Evolutionary conservation across 352 stramenopile genomes (phyloP), one percentile per base, ranked within the genome.

Genomic region (Phytophthora quininea): DNA sequence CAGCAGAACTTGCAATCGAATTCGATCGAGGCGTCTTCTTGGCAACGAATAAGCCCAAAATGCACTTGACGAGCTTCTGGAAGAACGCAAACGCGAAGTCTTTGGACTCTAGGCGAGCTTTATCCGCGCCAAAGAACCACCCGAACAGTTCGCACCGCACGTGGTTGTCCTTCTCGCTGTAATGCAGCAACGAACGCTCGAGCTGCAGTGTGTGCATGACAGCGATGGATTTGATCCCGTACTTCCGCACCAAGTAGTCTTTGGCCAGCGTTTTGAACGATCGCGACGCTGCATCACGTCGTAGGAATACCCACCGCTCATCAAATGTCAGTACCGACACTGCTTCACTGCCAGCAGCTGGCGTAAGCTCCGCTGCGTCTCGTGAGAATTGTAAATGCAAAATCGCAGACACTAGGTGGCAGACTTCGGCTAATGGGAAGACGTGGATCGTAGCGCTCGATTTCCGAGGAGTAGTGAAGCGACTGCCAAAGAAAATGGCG

Each of bases 161-260:
- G 56, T 92, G 74, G 6, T 76, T 73, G n/a, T 82, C 70, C 4
- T 70, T 79, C 3, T 65, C 62, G 27, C 54, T 62, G 62, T 86
- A 90, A 49, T 88, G 71, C 3, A 88, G 50, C n/a, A 92, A 71
- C 11, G 84, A 92, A 5, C 80, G 79, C 55, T 92, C 82, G 9
- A 92, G 79, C 61, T 92, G 84, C 40, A 89, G 51, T 14, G 80
- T 77, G 61, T 92, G 74, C 78, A 90, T 88, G 31, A 85, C 60
- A 1, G 84, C 84, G 37, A 92, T 90, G 10, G 84, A 89, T 54
- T 89, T 89, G 54, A 92, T 90, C 27, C 84, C 84, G 49, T 92
- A 92, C 60, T 90, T 90, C 14, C 84, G 80, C 9, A 72, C 66
- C 12, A 92, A 71, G 33, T 80, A 84, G 56, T 92, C 82, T 40